Evolutionary conservation across 768 basidiomycete genomes (phyloP).

Genomic region (Termitomyces sp.): DNA sequence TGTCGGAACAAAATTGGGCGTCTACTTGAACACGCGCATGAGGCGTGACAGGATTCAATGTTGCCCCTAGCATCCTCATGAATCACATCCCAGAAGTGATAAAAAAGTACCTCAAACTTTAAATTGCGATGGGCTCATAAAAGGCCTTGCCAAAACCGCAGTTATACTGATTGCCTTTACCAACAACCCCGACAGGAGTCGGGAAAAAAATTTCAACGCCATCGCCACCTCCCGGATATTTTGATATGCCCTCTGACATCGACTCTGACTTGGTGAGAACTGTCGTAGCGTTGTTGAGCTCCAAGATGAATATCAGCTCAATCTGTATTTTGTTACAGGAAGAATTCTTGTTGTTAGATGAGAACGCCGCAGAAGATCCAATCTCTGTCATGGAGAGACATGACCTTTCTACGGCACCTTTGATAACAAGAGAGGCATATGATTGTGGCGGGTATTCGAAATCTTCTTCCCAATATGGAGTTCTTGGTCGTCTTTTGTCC

Average conservation of each 20-base stretch:
- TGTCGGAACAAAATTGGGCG: background rate
- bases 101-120: background rate
- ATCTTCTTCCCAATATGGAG: slow-evolving; percentile 50
- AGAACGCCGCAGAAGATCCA: background rate
- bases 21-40: slow-evolving; percentile 1
- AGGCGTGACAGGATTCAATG: background rate
- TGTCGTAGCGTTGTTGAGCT: background rate
- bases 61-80: background rate
- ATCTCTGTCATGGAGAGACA: slow-evolving; percentile 16
- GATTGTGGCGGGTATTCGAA: slow-evolving; percentile 25
- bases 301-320: background rate
- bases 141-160: background rate
- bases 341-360: slow-evolving; percentile 13
- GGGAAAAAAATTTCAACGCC: too few species aligned
- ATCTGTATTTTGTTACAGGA: background rate
- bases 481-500: slow-evolving; percentile 44
- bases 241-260: background rate
- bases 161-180: too few species aligned
- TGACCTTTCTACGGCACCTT: slow-evolving; percentile 40
- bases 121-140: background rate
- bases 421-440: slow-evolving; percentile 48
- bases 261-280: background rate
- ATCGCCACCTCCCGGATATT: background rate
- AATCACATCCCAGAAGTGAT: background rate
- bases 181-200: background rate